phyloP scores from a whole-genome alignment of 2,329 filamentous ascomycete genomes.

The Rutstroemia sp. region DNA sequence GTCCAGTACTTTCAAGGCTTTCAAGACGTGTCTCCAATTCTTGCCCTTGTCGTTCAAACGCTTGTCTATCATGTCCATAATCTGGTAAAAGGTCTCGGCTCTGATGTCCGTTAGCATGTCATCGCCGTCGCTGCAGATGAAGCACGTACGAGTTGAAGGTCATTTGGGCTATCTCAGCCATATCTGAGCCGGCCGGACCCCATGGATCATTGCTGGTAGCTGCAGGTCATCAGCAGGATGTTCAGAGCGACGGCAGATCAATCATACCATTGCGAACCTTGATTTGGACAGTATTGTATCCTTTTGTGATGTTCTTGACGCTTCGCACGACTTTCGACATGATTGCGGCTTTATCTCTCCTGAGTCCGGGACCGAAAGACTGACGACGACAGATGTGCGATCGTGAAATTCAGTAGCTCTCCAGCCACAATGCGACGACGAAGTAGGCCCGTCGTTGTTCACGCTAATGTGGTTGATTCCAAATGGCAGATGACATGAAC shows the following conservation, averaged over 20 bases:
- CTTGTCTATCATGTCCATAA: constrained; percentile 99
- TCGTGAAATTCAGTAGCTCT: background rate
- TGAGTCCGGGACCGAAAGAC: background rate
- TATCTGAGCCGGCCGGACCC: constrained; percentile 95
- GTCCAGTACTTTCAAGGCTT: constrained; percentile 94
- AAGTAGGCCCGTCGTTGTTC: constrained; percentile 1
- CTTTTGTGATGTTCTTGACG: constrained; percentile 99
- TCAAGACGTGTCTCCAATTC: constrained; percentile 97
- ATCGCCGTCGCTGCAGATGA: background rate
- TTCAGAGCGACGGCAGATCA: constrained; percentile 17
- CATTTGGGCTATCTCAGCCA: constrained; percentile 97
- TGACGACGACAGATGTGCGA: background rate
- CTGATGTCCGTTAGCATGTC: constrained; percentile 31
- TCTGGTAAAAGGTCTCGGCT: constrained; percentile 96
- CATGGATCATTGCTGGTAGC: constrained; percentile 98
- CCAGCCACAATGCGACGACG: constrained; percentile 6
- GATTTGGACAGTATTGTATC: constrained; percentile 92
- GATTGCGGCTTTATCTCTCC: constrained; percentile 26
- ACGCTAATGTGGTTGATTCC: background rate
- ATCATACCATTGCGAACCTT: constrained; percentile 92
- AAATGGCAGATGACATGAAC: too few species aligned
- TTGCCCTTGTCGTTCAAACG: constrained; percentile 98
- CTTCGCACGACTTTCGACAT: constrained; percentile 98
- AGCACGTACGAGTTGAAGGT: constrained; percentile 86
- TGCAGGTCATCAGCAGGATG: constrained; percentile 37